Evolutionary conservation across 257 asterid genomes (phyloP).

Genomic region (Dorcoceras hygrometricum): DNA sequence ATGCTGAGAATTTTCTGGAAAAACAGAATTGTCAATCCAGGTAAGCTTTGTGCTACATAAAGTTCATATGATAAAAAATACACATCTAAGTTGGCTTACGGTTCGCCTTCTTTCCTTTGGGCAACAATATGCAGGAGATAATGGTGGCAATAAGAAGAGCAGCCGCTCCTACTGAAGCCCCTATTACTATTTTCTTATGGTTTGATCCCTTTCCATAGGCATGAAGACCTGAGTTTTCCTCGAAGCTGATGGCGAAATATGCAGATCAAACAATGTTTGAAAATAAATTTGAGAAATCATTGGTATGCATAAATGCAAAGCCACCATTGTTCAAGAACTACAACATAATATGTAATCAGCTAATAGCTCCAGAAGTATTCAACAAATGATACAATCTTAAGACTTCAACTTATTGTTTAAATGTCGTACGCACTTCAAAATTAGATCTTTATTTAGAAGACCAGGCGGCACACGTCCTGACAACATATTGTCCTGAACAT

Average conservation of each 20-base stretch:
- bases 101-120: constrained; percentile 48
- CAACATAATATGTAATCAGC: neutral
- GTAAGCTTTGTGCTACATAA: constrained; percentile 10
- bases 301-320: neutral
- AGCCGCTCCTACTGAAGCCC: constrained; percentile 79
- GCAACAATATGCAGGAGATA: constrained; percentile 53
- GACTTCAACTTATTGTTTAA: neutral
- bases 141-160: constrained; percentile 71
- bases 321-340: constrained; percentile 12
- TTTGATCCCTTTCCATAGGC: constrained; percentile 37
- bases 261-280: constrained; percentile 7
- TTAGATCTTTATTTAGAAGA: constrained; percentile 58
- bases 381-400: constrained; percentile 3
- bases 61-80: constrained; percentile 9
- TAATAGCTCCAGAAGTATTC: constrained; percentile 4
- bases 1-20: constrained; percentile 40
- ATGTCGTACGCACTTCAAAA: constrained; percentile 64
- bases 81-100: constrained; percentile 47
- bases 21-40: constrained; percentile 22
- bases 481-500: constrained; percentile 72
- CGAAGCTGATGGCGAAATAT: constrained; percentile 49
- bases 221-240: constrained; percentile 64
- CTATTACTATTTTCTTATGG: constrained; percentile 65
- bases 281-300: constrained; percentile 3
- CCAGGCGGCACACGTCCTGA: constrained; percentile 66